phyloP scores from a whole-genome alignment of 257 asterid species.

The Henckelia pumila region DNA sequence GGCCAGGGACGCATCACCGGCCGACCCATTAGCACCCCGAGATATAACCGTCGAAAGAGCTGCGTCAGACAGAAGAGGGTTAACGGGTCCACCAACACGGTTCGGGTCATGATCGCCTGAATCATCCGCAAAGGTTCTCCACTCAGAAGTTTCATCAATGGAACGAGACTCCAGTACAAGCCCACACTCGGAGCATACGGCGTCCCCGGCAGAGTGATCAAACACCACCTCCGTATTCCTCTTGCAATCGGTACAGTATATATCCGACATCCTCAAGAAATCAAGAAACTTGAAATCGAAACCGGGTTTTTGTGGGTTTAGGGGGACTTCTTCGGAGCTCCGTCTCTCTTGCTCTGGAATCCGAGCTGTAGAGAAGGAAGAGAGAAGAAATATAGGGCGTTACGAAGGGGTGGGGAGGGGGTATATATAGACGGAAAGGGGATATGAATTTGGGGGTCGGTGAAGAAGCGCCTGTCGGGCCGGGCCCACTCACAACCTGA shows the following conservation, averaged over 20 bases:
- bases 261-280: slow-evolving; percentile 49
- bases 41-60: slow-evolving; percentile 77
- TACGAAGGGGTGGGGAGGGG: neutral
- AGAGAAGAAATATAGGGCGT: neutral
- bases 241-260: slow-evolving; percentile 86
- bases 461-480: slow-evolving; percentile 21
- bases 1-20: slow-evolving; percentile 58
- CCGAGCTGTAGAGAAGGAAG: slow-evolving; percentile 18
- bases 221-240: slow-evolving; percentile 81
- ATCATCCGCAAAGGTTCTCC: slow-evolving; percentile 91
- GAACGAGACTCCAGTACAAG: slow-evolving; percentile 85
- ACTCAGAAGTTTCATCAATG: slow-evolving; percentile 88
- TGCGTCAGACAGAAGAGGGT: slow-evolving; percentile 75
- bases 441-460: slow-evolving; percentile 24
- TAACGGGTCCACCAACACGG: slow-evolving; percentile 92
- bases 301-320: neutral
- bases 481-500: slow-evolving; percentile 21
- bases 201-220: slow-evolving; percentile 94
- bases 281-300: neutral
- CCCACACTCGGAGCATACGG: slow-evolving; percentile 98
- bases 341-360: slow-evolving; percentile 14
- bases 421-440: slow-evolving; percentile 21
- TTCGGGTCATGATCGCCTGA: slow-evolving; percentile 91
- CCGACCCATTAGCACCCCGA: slow-evolving; percentile 53
- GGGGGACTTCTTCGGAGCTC: neutral